A percentile compares a stretch with the other conserved stretches of the same genome.
These are phyloP conservation scores for Sporisorium reilianum DNA, from an alignment of 1,284 basidiomycete genomes.

Conservation along the genomic window DNA sequence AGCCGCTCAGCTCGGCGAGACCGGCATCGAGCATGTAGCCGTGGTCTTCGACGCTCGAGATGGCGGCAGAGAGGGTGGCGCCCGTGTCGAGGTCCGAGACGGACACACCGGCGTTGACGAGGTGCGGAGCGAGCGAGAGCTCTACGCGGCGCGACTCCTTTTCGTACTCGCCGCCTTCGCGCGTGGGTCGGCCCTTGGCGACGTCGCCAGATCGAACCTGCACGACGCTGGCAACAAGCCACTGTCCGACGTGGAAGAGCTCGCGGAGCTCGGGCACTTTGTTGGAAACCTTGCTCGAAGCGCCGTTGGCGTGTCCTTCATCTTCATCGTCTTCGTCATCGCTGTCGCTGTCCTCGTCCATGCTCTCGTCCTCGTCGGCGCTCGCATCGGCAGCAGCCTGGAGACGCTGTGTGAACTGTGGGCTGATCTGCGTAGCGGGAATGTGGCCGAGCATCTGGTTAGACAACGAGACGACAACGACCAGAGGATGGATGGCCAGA, in stretches of 20 bases:
- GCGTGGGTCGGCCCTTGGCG: slow-evolving; percentile 76
- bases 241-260: slow-evolving; percentile 87
- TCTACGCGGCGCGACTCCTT: slow-evolving; percentile 75
- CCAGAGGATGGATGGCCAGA: slow-evolving; percentile 86
- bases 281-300: slow-evolving; percentile 20
- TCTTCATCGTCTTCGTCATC: slow-evolving; percentile 70
- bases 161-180: slow-evolving; percentile 64
- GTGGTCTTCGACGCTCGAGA: slow-evolving; percentile 89
- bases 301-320: slow-evolving; percentile 8
- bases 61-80: slow-evolving; percentile 55
- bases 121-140: slow-evolving; percentile 84
- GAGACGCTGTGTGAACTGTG: slow-evolving; percentile 79
- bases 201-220: slow-evolving; percentile 74
- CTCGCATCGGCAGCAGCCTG: slow-evolving; percentile 70
- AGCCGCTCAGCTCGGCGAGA: slow-evolving; percentile 64
- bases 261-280: slow-evolving; percentile 70
- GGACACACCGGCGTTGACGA: slow-evolving; percentile 84
- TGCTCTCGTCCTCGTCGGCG: slow-evolving; percentile 64
- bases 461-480: slow-evolving; percentile 90
- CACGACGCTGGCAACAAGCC: slow-evolving; percentile 82
- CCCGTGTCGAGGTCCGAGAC: slow-evolving; percentile 79
- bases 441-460: slow-evolving; percentile 95
- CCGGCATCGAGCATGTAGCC: slow-evolving; percentile 92
- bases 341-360: slow-evolving; percentile 23
- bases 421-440: slow-evolving; percentile 93